phyloP scores from a whole-genome alignment of 257 asterid genomes.

The Buddleja alternifolia region DNA sequence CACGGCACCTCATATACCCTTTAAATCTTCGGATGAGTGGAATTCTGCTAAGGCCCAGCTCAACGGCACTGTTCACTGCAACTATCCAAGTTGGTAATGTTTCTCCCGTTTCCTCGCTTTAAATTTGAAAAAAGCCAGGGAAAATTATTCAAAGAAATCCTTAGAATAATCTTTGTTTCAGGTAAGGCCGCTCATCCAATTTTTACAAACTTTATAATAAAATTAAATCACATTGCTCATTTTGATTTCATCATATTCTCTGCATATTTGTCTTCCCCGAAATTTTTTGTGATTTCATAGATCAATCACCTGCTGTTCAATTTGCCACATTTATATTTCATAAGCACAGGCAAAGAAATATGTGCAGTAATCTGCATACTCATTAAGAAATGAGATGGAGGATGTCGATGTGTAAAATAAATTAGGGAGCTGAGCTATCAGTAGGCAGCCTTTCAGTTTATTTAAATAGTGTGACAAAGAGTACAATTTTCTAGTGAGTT shows the following conservation, averaged over 20 bases:
- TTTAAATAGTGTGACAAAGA: no score
- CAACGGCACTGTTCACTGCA: slow-evolving; percentile 94
- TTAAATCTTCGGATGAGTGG: slow-evolving; percentile 80
- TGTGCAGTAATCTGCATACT: neutral
- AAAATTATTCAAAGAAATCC: no score
- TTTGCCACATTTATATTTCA: no score
- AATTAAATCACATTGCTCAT: no score
- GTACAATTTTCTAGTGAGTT: neutral
- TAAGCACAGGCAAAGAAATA: neutral
- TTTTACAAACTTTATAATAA: no score
- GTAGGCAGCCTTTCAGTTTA: no score
- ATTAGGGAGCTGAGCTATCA: neutral
- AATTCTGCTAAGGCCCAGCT: slow-evolving; percentile 97
- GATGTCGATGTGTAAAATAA: neutral
- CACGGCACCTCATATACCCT: slow-evolving; percentile 98
- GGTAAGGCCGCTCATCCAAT: no score
- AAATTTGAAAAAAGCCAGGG: neutral
- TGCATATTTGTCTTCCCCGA: no score
- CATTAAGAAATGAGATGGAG: neutral
- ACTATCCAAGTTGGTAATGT: slow-evolving; percentile 81
- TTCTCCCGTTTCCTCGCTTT: slow-evolving; percentile 7
- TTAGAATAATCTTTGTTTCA: no score
- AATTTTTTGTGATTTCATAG: no score
- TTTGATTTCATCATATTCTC: no score
- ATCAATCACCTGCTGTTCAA: no score